phyloP scores from a whole-genome alignment of 768 basidiomycete species.

The Termitomyces sp. region DNA sequence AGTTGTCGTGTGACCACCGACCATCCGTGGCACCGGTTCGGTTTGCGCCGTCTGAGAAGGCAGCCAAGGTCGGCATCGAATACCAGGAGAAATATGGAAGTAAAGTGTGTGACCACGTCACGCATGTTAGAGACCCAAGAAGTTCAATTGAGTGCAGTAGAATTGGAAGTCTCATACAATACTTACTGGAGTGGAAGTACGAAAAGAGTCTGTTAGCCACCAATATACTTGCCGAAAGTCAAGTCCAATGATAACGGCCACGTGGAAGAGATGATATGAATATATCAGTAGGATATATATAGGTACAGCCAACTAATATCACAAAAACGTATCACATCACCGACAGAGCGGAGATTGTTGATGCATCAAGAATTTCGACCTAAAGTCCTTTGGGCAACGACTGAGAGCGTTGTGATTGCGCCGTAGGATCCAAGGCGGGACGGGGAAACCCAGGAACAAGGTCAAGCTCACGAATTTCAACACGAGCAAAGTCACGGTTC shows the following conservation, averaged over 20 bases:
- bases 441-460: conserved; percentile 39
- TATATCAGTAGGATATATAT: neutral
- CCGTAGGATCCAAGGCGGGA: neutral
- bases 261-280: too few species aligned
- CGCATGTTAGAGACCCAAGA: too few species aligned
- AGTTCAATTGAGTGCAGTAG: too few species aligned
- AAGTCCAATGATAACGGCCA: too few species aligned
- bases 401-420: conserved; percentile 1
- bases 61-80: too few species aligned
- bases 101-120: too few species aligned
- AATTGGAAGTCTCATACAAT: too few species aligned
- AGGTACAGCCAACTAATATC: neutral
- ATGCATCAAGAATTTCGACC: neutral
- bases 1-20: neutral
- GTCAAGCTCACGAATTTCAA: conserved; percentile 67
- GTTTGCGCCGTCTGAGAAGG: neutral
- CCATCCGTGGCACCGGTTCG: neutral
- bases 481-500: conserved; percentile 67
- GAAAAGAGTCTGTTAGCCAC: too few species aligned
- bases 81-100: too few species aligned
- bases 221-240: too few species aligned
- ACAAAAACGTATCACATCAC: neutral
- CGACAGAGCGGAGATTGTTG: neutral
- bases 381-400: conserved; percentile 1
- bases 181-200: too few species aligned